phyloP scores from a whole-genome alignment of 371 early-diverging fungal species.

The Parasitella parasitica region DNA sequence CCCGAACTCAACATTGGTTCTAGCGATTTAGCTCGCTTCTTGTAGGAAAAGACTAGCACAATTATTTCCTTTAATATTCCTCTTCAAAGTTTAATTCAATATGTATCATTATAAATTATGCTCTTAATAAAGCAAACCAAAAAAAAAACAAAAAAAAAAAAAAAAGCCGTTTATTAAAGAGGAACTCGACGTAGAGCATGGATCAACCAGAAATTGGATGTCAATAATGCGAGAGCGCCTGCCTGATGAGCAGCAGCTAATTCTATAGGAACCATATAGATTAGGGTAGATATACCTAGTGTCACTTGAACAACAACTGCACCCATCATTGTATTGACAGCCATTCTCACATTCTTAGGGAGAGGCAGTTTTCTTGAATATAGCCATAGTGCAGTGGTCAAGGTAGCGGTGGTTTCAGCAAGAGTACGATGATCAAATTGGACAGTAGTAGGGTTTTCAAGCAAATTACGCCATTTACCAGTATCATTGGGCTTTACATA shows the following conservation, averaged over 20 bases:
- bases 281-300: slow-evolving; percentile 88
- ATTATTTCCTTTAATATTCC: background rate
- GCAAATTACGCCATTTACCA: slow-evolving; percentile 79
- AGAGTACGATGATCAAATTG: slow-evolving; percentile 93
- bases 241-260: slow-evolving; percentile 96
- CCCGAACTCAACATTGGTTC: slow-evolving; percentile 37
- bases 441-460: slow-evolving; percentile 93
- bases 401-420: slow-evolving; percentile 81
- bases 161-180: slow-evolving; percentile 16
- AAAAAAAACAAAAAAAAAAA: too few relatives aligned
- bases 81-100: background rate
- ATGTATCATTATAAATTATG: background rate
- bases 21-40: slow-evolving; percentile 37
- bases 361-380: slow-evolving; percentile 71
- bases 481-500: slow-evolving; percentile 57
- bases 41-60: slow-evolving; percentile 16
- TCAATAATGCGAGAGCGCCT: slow-evolving; percentile 87
- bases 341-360: slow-evolving; percentile 67
- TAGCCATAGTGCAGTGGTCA: slow-evolving; percentile 71
- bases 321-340: slow-evolving; percentile 73
- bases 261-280: slow-evolving; percentile 91
- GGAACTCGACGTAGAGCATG: slow-evolving; percentile 75
- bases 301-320: slow-evolving; percentile 77
- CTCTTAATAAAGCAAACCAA: too few relatives aligned
- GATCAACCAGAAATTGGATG: slow-evolving; percentile 77